Evolutionary conservation across 1,139 yeast species (phyloP).

Genomic region (Starmera stellimalicola): DNA sequence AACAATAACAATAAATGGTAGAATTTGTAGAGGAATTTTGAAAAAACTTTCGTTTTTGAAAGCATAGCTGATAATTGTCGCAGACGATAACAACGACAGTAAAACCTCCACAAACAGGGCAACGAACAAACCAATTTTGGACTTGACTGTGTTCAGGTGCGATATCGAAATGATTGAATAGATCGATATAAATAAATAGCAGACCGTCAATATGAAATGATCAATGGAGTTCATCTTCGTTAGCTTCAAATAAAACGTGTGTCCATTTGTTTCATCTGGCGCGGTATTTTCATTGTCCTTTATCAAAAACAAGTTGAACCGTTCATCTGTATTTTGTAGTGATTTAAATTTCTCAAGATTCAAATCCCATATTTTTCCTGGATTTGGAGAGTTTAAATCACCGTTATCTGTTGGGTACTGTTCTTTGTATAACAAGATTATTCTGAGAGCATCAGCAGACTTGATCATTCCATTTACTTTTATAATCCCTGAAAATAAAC

Average conservation of each 20-base stretch:
- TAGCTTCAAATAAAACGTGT: slow-evolving; percentile 8
- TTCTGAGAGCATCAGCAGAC: slow-evolving; percentile 33
- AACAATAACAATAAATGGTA: slow-evolving; percentile 32
- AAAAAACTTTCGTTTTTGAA: slow-evolving; percentile 24
- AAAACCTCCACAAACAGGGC: slow-evolving; percentile 48
- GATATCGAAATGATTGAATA: slow-evolving; percentile 39
- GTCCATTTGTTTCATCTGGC: no score
- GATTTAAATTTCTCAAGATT: slow-evolving; percentile 18
- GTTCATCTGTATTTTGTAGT: slow-evolving; percentile 7
- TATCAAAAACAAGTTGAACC: not conserved
- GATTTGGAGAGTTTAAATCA: no score
- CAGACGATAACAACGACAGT: slow-evolving; percentile 39
- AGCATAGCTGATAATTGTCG: slow-evolving; percentile 37
- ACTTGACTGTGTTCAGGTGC: slow-evolving; percentile 45
- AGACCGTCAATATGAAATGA: slow-evolving; percentile 17
- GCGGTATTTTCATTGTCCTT: not conserved
- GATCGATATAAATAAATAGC: slow-evolving; percentile 23
- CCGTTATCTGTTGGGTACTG: slow-evolving; percentile 6
- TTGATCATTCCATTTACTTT: slow-evolving; percentile 42
- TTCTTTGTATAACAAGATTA: slow-evolving; percentile 25
- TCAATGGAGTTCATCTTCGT: slow-evolving; percentile 17
- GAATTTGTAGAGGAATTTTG: slow-evolving; percentile 28
- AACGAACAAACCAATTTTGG: slow-evolving; percentile 48
- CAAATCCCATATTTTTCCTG: slow-evolving; percentile 19
- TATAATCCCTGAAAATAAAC: slow-evolving; percentile 31